Percentiles rank a stretch among this genome's conserved stretches.
These are phyloP conservation scores for Stachybotrys chartarum DNA, from an alignment of 2,329 filamentous ascomycete genomes.

Conservation along the genomic window DNA sequence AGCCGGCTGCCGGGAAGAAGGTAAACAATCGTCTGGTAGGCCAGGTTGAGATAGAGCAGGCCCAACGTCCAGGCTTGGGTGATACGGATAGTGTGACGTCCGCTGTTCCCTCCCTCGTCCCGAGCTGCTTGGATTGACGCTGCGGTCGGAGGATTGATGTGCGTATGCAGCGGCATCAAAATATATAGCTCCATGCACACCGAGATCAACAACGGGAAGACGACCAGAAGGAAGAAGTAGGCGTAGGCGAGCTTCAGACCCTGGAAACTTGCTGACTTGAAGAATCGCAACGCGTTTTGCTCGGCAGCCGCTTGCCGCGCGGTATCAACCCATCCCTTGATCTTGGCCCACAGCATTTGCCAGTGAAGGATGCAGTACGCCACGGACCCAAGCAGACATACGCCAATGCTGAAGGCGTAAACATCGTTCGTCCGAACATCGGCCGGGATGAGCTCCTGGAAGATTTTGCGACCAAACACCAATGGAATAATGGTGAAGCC, in stretches of 20 bases:
- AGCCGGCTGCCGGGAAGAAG: slow-evolving; percentile 63
- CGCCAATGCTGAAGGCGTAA: slow-evolving; percentile 87
- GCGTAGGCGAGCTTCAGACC: slow-evolving; percentile 59
- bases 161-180: slow-evolving; percentile 78
- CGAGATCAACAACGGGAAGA: slow-evolving; percentile 75
- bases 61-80: slow-evolving; percentile 94
- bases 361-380: slow-evolving; percentile 55
- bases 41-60: slow-evolving; percentile 80
- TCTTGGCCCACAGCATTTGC: slow-evolving; percentile 26
- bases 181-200: slow-evolving; percentile 82
- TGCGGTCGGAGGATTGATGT: slow-evolving; percentile 43
- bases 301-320: slow-evolving; percentile 13
- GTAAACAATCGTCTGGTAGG: slow-evolving; percentile 59
- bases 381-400: slow-evolving; percentile 68
- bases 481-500: slow-evolving; percentile 81
- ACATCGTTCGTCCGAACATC: slow-evolving; percentile 83
- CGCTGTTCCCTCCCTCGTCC: slow-evolving; percentile 15
- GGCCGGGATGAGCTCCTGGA: slow-evolving; percentile 63
- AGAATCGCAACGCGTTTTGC: slow-evolving; percentile 14
- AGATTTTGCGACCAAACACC: slow-evolving; percentile 73
- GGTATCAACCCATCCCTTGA: slow-evolving; percentile 20
- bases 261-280: slow-evolving; percentile 19
- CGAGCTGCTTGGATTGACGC: slow-evolving; percentile 18
- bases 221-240: slow-evolving; percentile 64
- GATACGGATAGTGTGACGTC: slow-evolving; percentile 68